phyloP scores from a whole-genome alignment of 2,329 filamentous ascomycete genomes.

The Coniochaeta sp. region DNA sequence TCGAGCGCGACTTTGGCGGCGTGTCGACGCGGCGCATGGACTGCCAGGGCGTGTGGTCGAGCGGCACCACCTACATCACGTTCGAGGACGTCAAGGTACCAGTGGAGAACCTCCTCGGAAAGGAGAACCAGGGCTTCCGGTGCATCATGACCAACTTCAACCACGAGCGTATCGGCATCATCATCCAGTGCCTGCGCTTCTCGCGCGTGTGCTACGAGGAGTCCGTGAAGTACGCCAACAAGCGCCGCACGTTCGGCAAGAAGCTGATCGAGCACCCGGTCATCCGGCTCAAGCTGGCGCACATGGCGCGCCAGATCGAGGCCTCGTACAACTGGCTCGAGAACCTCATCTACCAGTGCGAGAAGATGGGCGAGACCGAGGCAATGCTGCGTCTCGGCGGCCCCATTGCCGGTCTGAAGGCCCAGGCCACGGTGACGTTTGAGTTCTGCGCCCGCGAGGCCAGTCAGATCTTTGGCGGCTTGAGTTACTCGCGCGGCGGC shows the following conservation, averaged over 20 bases:
- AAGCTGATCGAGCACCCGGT: conserved; percentile 94
- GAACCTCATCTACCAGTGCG: conserved; percentile 87
- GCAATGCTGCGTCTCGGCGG: conserved; percentile 94
- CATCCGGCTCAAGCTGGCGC: conserved; percentile 93
- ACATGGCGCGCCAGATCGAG: conserved; percentile 98
- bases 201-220: conserved; percentile 96
- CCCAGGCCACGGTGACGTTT: conserved; percentile 87
- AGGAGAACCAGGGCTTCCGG: conserved; percentile 97
- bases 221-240: conserved; percentile 92
- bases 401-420: conserved; percentile 88
- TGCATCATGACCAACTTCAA: conserved; percentile 99
- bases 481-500: conserved; percentile 86
- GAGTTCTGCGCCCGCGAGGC: conserved; percentile 97
- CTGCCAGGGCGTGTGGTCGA: conserved; percentile 95
- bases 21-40: conserved; percentile 95
- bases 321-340: conserved; percentile 96
- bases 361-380: conserved; percentile 88
- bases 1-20: conserved; percentile 77
- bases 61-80: conserved; percentile 92
- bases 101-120: conserved; percentile 96
- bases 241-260: conserved; percentile 94
- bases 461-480: conserved; percentile 91
- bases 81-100: conserved; percentile 99
- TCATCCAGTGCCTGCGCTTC: conserved; percentile 96
- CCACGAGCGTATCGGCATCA: conserved; percentile 97